Evolutionary conservation across 768 basidiomycete species (phyloP).

Genomic region (Rhizopogon rudus): DNA sequence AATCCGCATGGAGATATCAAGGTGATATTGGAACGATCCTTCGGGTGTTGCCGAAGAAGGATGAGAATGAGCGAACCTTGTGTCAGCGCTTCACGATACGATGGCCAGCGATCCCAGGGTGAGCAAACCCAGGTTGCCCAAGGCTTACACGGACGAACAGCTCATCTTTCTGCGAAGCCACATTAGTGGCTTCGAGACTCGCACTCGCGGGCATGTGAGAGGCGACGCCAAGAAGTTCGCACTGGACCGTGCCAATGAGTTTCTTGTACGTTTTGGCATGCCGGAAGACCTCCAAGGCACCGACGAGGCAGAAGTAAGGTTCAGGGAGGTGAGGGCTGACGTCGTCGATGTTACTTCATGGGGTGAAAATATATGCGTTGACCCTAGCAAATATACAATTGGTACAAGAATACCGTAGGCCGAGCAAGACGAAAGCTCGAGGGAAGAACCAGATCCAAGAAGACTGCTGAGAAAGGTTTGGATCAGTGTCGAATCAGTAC

Average conservation of each 20-base stretch:
- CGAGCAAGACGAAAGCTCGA: conserved; percentile 54
- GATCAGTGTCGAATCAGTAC: conserved; percentile 2
- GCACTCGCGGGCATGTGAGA: conserved; percentile 53
- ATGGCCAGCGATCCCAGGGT: conserved; percentile 57
- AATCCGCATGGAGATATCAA: neutral
- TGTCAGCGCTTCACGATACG: conserved; percentile 9
- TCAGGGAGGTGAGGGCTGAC: conserved; percentile 47
- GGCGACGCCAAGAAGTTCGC: conserved; percentile 72
- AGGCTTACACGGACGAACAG: conserved; percentile 61
- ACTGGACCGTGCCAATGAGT: conserved; percentile 55
- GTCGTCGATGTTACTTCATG: neutral
- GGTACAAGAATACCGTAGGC: conserved; percentile 70
- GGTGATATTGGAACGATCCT: conserved; percentile 19
- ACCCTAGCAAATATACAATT: conserved; percentile 18
- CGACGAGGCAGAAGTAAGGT: conserved; percentile 55
- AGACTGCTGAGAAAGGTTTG: conserved; percentile 46
- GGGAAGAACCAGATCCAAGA: conserved; percentile 47
- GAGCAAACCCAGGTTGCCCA: conserved; percentile 60
- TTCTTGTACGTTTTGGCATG: conserved; percentile 53
- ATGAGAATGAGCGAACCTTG: conserved; percentile 4
- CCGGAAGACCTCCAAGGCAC: conserved; percentile 49
- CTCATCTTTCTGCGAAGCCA: conserved; percentile 52
- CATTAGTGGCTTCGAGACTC: conserved; percentile 50
- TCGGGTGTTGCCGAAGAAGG: conserved; percentile 17
- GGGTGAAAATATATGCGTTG: neutral